A percentile compares a stretch with the other conserved stretches of the same genome.
Evolutionary conservation across 2,329 filamentous ascomycete genomes (phyloP).

Genomic region (Epichloe hybrida): DNA sequence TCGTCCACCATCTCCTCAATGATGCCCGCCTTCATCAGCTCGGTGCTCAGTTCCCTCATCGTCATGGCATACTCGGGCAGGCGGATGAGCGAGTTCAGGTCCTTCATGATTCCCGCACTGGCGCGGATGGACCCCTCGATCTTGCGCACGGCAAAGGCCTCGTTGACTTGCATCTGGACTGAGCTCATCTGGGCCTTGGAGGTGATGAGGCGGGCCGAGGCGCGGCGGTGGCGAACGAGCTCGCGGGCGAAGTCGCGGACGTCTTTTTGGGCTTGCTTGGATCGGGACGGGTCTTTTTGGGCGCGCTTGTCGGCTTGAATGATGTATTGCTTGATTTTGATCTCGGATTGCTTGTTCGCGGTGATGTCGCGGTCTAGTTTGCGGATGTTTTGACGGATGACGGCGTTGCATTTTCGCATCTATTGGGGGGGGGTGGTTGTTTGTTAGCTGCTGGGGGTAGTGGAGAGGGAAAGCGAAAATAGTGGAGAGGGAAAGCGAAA

Average conservation of each 20-base stretch:
- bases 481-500: slow-evolving; percentile 3
- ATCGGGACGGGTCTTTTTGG: slow-evolving; percentile 64
- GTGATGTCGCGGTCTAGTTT: slow-evolving; percentile 89
- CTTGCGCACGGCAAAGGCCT: slow-evolving; percentile 88
- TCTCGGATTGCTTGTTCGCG: slow-evolving; percentile 63
- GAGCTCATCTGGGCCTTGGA: slow-evolving; percentile 84
- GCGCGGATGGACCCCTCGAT: slow-evolving; percentile 85
- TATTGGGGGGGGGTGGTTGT: slow-evolving; percentile 21
- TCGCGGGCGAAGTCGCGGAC: slow-evolving; percentile 81
- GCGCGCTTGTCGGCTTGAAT: slow-evolving; percentile 68
- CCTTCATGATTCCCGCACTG: slow-evolving; percentile 89
- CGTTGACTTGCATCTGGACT: slow-evolving; percentile 94
- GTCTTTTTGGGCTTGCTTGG: slow-evolving; percentile 67
- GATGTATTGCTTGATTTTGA: slow-evolving; percentile 76
- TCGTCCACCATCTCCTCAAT: slow-evolving; percentile 97
- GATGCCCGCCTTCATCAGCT: slow-evolving; percentile 88
- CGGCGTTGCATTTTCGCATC: slow-evolving; percentile 89
- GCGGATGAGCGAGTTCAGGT: slow-evolving; percentile 75
- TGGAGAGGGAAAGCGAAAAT: slow-evolving; percentile 1
- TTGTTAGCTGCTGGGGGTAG: background rate
- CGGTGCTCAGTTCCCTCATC: slow-evolving; percentile 75
- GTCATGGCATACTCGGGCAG: slow-evolving; percentile 77
- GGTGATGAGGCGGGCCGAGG: slow-evolving; percentile 61
- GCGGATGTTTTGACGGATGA: slow-evolving; percentile 81
- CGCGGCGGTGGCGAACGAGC: slow-evolving; percentile 69